Base-by-base conservation (phyloP, 768 basidiomycete genomes). In the Gloeopeniophorella convolvens region DNA sequence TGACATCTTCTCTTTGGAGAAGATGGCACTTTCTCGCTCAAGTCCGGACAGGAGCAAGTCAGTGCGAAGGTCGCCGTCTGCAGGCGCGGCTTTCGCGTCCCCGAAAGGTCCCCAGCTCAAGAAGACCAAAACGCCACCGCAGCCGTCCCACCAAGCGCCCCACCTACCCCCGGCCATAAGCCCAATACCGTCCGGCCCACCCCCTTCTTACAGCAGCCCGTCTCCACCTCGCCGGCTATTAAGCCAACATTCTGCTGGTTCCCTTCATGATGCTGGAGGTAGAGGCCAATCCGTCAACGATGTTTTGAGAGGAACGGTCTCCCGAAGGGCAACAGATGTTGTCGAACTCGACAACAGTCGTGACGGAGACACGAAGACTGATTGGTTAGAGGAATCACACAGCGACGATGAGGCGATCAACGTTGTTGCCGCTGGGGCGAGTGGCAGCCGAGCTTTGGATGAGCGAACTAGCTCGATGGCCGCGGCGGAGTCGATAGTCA, bases 341-440 rank as follows among this genome's bases (percentile, higher is more conserved):
- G 42, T 69, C 27, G 60, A 61, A 13, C 60, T 62, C 15, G 62
- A 68, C 54, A 55, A 62, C 12, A 66, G 65, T 41, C 57, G 55
- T 11, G 50, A 57, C 42, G 39, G 56, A 3, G 72, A 73, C 61
- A 62, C 69, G 53, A 64, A 78, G 48, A 75, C 66, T 48, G 78
- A 93, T 59, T 89, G 91, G 89, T 71, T 77, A 48, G 80, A 88
- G 63, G 67, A 55, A 35, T 60, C 50, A n/a, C 64, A 78, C 5
- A 90, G 88, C 58, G 89, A 92, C 55, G 89, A 92, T 47, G 89
- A 92, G 64, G 89, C 88, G 12, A 88, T 92, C 46, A 80, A 89
- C 59, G 69, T 87, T 34, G 78, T 90, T 27, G 85, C 89, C 0
- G 88, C 89, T 15, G 89, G 81, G 10, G 73, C 86, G 12, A 87